These are phyloP conservation scores for Schizopora paradoxa DNA, from an alignment of 1,284 basidiomycete genomes.

Conservation along the genomic window DNA sequence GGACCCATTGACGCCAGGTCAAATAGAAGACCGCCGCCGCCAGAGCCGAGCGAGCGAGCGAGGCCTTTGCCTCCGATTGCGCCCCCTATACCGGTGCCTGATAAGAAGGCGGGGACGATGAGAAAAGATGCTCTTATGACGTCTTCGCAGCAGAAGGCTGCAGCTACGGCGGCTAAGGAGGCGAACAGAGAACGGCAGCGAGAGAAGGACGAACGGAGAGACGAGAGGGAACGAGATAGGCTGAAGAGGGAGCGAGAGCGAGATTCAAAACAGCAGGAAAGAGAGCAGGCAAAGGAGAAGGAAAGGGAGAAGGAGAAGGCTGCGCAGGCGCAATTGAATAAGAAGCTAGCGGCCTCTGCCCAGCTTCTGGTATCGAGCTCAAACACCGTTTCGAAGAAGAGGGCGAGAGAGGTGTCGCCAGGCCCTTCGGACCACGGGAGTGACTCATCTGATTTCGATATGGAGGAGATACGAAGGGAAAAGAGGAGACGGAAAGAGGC, in stretches of 20 bases:
- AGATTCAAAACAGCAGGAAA: slow-evolving; percentile 26
- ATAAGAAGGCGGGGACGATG: slow-evolving; percentile 1
- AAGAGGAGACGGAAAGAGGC: neutral
- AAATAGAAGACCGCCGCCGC: slow-evolving; percentile 11
- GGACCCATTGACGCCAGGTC: slow-evolving; percentile 14
- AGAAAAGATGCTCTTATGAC: slow-evolving; percentile 8
- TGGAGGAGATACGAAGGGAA: neutral
- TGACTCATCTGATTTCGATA: neutral
- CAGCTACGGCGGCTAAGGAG: slow-evolving; percentile 20
- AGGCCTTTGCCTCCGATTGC: slow-evolving; percentile 24
- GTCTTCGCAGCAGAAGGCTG: slow-evolving; percentile 26
- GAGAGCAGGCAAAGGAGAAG: slow-evolving; percentile 13
- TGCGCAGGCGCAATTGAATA: slow-evolving; percentile 21
- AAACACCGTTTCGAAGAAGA: too few species aligned
- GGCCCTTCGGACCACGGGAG: too few species aligned
- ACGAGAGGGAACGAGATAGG: slow-evolving; percentile 28
- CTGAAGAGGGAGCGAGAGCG: slow-evolving; percentile 24
- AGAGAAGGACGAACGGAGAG: slow-evolving; percentile 23
- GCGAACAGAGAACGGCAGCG: slow-evolving; percentile 28
- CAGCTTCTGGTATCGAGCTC: too few species aligned
- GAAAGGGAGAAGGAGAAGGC: slow-evolving; percentile 24
- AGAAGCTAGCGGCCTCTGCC: slow-evolving; percentile 15
- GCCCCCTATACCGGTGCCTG: slow-evolving; percentile 20
- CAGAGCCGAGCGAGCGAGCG: slow-evolving; percentile 18
- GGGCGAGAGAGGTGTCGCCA: slow-evolving; percentile 33